A percentile compares a stretch with the other conserved stretches of the same genome.
Evolutionary conservation across 148 eudicot genomes (phyloP).

Genomic region (Rhododendron griersonianum): DNA sequence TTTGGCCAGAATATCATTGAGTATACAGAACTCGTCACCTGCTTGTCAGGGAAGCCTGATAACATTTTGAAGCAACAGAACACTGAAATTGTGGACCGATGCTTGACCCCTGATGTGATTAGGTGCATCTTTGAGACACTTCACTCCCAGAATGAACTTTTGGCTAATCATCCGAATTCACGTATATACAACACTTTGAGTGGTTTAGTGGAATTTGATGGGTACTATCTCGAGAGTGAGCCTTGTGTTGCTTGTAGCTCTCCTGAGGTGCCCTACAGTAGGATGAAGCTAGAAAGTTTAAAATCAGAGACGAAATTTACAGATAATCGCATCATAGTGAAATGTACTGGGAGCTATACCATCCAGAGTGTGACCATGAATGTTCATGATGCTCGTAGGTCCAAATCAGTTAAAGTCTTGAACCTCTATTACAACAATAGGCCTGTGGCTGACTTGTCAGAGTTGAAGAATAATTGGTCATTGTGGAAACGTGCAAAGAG

Average conservation of each 20-base stretch:
- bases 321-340: slow-evolving; percentile 97
- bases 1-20: slow-evolving; percentile 91
- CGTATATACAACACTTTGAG: slow-evolving; percentile 94
- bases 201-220: slow-evolving; percentile 99
- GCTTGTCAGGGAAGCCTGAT: slow-evolving; percentile 83
- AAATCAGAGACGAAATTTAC: slow-evolving; percentile 97
- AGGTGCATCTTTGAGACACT: slow-evolving; percentile 86
- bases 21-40: slow-evolving; percentile 74
- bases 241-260: slow-evolving; percentile 99
- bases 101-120: slow-evolving; percentile 85
- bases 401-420: slow-evolving; percentile 97
- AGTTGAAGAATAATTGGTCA: slow-evolving; percentile 97
- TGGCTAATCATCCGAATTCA: slow-evolving; percentile 99
- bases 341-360: slow-evolving; percentile 98
- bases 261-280: slow-evolving; percentile 92
- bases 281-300: slow-evolving; percentile 94
- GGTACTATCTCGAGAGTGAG: slow-evolving; percentile 98
- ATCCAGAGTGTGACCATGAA: slow-evolving; percentile 98
- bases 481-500: slow-evolving; percentile 99
- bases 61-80: slow-evolving; percentile 58
- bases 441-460: slow-evolving; percentile 96
- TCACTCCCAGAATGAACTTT: slow-evolving; percentile 84
- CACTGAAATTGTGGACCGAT: slow-evolving; percentile 71
- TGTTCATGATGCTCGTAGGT: slow-evolving; percentile 98
- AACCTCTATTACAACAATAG: slow-evolving; percentile 97